Conservation (phyloP, 2,329 filamentous ascomycete genomes). For the Tolypocladium inflatum region DNA sequence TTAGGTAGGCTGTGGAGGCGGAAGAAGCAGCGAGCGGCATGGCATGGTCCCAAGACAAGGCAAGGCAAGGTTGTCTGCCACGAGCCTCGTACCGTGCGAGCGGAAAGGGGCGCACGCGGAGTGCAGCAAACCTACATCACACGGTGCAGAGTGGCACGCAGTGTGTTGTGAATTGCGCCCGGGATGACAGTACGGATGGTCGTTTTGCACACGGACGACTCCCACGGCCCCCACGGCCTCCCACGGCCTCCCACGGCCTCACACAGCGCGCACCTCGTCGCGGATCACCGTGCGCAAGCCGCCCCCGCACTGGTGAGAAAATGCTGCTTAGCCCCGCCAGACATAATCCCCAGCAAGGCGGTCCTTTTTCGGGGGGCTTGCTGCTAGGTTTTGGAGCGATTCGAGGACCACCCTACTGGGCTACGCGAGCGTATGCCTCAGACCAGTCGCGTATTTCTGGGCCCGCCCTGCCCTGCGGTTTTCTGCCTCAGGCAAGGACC, state of each 20-base stretch:
- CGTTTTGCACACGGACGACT: not conserved
- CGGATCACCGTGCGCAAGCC: not conserved
- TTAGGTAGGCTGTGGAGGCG: conserved; percentile 10
- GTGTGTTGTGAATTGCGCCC: too few relatives aligned
- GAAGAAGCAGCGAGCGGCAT: conserved; percentile 4
- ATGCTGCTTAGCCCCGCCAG: not conserved
- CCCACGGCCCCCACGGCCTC: too few relatives aligned
- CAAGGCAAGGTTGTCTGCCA: conserved; percentile 6
- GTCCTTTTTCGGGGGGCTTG: not conserved
- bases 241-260: too few relatives aligned
- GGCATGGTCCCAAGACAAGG: conserved; percentile 5
- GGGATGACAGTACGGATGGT: not conserved
- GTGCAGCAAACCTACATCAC: not conserved
- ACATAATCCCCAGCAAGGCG: not conserved
- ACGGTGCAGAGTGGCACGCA: not conserved
- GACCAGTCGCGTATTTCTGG: conserved; percentile 15
- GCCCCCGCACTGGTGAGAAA: not conserved
- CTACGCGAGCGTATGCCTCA: conserved; percentile 12
- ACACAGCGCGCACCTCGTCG: not conserved
- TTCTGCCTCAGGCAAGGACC: conserved; percentile 11
- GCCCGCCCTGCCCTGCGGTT: conserved; percentile 5
- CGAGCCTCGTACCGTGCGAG: conserved; percentile 7
- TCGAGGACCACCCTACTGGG: not conserved
- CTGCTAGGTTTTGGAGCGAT: not conserved
- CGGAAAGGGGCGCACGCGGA: not conserved